Evolutionary conservation across 2,329 filamentous ascomycete species (phyloP).

Genomic region (Uncinocarpus reesii): DNA sequence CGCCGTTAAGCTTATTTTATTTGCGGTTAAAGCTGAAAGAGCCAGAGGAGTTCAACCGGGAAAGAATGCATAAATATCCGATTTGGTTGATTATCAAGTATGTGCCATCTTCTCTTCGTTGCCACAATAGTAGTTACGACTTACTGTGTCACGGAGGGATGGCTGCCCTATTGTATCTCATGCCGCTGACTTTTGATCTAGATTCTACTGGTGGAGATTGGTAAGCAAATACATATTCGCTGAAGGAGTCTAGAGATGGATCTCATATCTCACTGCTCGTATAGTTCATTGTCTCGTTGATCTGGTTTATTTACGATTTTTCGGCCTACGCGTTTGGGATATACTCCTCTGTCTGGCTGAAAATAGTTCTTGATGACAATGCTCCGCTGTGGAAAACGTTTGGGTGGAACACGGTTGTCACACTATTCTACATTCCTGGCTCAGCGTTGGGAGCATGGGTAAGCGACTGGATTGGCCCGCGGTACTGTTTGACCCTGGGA

Average conservation of each 20-base stretch:
- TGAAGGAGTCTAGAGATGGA: neutral
- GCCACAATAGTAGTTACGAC: constrained; percentile 12
- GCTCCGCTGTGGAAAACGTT: constrained; percentile 65
- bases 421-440: constrained; percentile 79
- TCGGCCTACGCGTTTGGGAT: constrained; percentile 76
- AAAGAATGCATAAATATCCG: constrained; percentile 57
- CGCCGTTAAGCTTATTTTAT: constrained; percentile 60
- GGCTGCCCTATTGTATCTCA: constrained; percentile 22
- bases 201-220: constrained; percentile 66
- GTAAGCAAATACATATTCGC: constrained; percentile 20
- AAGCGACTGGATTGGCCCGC: constrained; percentile 69
- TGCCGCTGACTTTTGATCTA: constrained; percentile 46
- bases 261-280: neutral
- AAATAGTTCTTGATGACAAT: constrained; percentile 50
- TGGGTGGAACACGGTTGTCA: constrained; percentile 82
- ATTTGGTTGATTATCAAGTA: constrained; percentile 42
- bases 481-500: constrained; percentile 60
- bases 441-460: constrained; percentile 66
- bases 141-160: neutral
- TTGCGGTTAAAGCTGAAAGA: constrained; percentile 65
- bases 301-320: constrained; percentile 88
- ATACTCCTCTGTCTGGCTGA: constrained; percentile 57
- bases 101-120: constrained; percentile 21
- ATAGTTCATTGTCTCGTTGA: constrained; percentile 52
- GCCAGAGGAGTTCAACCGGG: constrained; percentile 63